Conservation (phyloP, 2,329 filamentous ascomycete genomes). For the Arachnopeziza araneosa region DNA sequence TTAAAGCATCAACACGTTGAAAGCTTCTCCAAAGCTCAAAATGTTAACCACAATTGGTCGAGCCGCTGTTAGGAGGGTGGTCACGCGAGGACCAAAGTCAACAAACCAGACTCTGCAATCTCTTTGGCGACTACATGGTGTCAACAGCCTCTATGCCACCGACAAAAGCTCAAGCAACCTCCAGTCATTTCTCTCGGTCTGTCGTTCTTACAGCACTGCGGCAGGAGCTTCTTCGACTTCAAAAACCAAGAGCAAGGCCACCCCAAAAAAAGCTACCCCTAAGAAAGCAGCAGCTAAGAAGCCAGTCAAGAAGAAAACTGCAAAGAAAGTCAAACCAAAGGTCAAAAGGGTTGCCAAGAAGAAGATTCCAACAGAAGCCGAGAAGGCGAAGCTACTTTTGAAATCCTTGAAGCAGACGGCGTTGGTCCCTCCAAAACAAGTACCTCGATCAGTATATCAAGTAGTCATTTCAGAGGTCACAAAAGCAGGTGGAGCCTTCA, state of each 20-base stretch:
- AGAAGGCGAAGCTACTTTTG: not conserved
- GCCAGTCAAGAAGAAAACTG: constrained; percentile 6
- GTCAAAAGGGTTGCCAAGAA: constrained; percentile 23
- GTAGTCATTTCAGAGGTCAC: not conserved
- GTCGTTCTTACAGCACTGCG: not conserved
- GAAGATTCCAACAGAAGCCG: constrained; percentile 11
- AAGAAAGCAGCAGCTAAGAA: constrained; percentile 29
- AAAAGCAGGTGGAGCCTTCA: not conserved
- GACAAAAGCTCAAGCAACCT: not conserved
- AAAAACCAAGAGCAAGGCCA: constrained; percentile 10
- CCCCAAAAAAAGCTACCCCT: constrained; percentile 15
- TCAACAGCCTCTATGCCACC: constrained; percentile 5
- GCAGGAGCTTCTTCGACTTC: not conserved
- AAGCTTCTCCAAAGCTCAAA: not conserved
- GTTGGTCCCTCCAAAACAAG: constrained; percentile 31
- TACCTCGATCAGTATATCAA: constrained; percentile 25
- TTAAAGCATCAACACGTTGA: not conserved
- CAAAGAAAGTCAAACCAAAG: constrained; percentile 22
- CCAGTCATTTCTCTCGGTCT: not conserved
- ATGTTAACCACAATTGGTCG: constrained; percentile 32
- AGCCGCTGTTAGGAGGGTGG: constrained; percentile 25
- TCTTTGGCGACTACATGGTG: constrained; percentile 23
- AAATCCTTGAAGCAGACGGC: constrained; percentile 10
- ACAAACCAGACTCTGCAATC: constrained; percentile 22
- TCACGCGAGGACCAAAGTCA: constrained; percentile 20